Conservation (phyloP, 495 filamentous ascomycete species). For the Mytilinidion resinicola region DNA sequence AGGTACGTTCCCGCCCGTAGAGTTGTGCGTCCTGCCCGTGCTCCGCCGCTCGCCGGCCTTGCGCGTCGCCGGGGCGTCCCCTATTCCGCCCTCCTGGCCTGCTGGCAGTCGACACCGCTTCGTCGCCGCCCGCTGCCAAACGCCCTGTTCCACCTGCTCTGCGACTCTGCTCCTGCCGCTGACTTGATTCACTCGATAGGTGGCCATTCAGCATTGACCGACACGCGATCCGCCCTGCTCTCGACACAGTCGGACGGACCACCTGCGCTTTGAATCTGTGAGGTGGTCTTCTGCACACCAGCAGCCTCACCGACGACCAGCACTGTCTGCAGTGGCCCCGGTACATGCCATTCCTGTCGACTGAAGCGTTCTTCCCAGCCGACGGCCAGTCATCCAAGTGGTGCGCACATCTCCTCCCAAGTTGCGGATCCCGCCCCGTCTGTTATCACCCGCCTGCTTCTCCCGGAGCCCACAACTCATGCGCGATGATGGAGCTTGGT, state of each 20-base stretch:
- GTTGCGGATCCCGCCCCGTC: background rate
- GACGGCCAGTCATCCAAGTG: conserved; percentile 8
- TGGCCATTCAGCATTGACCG: conserved; percentile 30
- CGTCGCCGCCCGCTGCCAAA: conserved; percentile 1
- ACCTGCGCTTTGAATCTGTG: conserved; percentile 11
- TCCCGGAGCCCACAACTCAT: conserved; percentile 10
- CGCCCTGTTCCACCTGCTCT: conserved; percentile 1
- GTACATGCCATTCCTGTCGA: background rate
- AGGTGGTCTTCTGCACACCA: conserved; percentile 10
- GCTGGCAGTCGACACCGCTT: conserved; percentile 3
- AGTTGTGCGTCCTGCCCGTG: background rate
- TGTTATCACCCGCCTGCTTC: conserved; percentile 1
- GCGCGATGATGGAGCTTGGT: conserved; percentile 28
- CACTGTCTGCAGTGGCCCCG: background rate
- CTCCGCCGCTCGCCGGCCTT: conserved; percentile 1
- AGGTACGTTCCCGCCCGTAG: conserved; percentile 17
- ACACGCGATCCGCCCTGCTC: conserved; percentile 23
- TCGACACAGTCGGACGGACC: conserved; percentile 27
- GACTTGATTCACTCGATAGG: conserved; percentile 21
- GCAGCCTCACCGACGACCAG: conserved; percentile 9
- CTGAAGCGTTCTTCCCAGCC: conserved; percentile 7
- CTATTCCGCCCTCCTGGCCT: conserved; percentile 11
- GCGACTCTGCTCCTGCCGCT: conserved; percentile 11
- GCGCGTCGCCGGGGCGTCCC: conserved; percentile 14
- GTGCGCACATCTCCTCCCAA: conserved; percentile 23